Percentiles rank a stretch among this genome's conserved stretches.
Conservation (phyloP, 768 basidiomycete species). For the Leccinum fibrillosum region DNA sequence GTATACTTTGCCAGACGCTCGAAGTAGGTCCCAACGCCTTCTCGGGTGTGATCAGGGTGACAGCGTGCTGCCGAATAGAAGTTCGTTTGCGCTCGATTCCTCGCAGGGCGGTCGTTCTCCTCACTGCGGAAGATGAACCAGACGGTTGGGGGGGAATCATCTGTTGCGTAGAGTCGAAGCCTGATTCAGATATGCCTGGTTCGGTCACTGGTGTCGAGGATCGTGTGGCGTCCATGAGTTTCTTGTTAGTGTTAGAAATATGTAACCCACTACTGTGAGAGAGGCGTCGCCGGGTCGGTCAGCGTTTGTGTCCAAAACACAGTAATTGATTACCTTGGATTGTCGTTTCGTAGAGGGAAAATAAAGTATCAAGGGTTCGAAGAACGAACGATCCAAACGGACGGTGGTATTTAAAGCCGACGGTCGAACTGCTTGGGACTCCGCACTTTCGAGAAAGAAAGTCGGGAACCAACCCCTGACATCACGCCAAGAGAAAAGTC, state of each 20-base stretch:
- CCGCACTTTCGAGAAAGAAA: not conserved
- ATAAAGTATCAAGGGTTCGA: not conserved
- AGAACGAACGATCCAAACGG: not conserved
- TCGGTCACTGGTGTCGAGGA: conserved; percentile 14
- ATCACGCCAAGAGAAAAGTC: not conserved
- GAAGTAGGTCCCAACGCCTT: conserved; percentile 43
- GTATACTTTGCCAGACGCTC: conserved; percentile 42
- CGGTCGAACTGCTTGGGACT: not conserved
- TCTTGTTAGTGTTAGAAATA: not conserved
- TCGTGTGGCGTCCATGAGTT: conserved; percentile 17
- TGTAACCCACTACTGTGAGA: conserved; percentile 8
- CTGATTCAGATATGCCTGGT: conserved; percentile 2
- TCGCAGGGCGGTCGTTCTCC: conserved; percentile 4
- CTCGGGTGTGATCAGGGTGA: conserved; percentile 36
- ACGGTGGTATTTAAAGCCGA: conserved; percentile 6
- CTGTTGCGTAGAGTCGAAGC: conserved; percentile 2
- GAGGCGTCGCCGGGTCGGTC: not conserved
- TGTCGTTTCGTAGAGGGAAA: not conserved
- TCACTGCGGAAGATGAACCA: conserved; percentile 13
- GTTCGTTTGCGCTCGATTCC: conserved; percentile 2
- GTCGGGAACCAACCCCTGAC: not conserved
- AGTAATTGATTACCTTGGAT: conserved; percentile 1
- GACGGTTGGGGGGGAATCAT: conserved; percentile 5
- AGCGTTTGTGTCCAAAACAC: not conserved
- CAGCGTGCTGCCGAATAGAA: conserved; percentile 18